Percentiles rank a stretch among this genome's conserved stretches.
Conservation (phyloP, 2,329 filamentous ascomycete species). For the Colletotrichum sp. region DNA sequence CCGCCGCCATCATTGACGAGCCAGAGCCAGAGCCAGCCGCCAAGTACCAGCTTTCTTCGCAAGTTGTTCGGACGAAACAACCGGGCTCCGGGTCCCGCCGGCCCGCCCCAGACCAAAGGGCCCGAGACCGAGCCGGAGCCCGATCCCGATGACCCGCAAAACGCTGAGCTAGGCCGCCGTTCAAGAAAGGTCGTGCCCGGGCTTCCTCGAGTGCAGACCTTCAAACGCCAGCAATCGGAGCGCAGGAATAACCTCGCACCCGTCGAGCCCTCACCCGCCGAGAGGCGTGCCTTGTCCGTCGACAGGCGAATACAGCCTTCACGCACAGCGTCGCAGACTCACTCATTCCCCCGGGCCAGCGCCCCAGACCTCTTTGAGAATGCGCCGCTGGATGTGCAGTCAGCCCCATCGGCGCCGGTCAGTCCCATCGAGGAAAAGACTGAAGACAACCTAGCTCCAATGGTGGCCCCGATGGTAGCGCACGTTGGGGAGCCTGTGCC, state of each 20-base stretch:
- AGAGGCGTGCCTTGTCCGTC: slow-evolving; percentile 75
- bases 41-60: slow-evolving; percentile 19
- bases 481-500: slow-evolving; percentile 8
- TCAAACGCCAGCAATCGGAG: slow-evolving; percentile 85
- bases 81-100: slow-evolving; percentile 2
- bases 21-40: background rate
- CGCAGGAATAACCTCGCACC: slow-evolving; percentile 75
- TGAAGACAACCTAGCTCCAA: slow-evolving; percentile 22
- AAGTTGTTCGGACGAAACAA: slow-evolving; percentile 23
- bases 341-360: slow-evolving; percentile 50
- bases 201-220: slow-evolving; percentile 77
- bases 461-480: slow-evolving; percentile 14
- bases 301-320: slow-evolving; percentile 53
- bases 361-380: slow-evolving; percentile 50
- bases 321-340: slow-evolving; percentile 35
- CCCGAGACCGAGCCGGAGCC: slow-evolving; percentile 22
- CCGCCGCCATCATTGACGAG: background rate
- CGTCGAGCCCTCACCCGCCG: slow-evolving; percentile 64
- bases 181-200: slow-evolving; percentile 75
- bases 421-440: slow-evolving; percentile 38
- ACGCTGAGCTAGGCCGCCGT: slow-evolving; percentile 44
- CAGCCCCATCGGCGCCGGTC: slow-evolving; percentile 31
- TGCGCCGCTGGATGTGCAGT: slow-evolving; percentile 27
- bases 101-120: slow-evolving; percentile 11
- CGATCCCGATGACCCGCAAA: slow-evolving; percentile 30